Percentiles rank a stretch among this genome's conserved stretches.
Conservation (phyloP, 1,284 basidiomycete species). For the Rugosomyces carneus region DNA sequence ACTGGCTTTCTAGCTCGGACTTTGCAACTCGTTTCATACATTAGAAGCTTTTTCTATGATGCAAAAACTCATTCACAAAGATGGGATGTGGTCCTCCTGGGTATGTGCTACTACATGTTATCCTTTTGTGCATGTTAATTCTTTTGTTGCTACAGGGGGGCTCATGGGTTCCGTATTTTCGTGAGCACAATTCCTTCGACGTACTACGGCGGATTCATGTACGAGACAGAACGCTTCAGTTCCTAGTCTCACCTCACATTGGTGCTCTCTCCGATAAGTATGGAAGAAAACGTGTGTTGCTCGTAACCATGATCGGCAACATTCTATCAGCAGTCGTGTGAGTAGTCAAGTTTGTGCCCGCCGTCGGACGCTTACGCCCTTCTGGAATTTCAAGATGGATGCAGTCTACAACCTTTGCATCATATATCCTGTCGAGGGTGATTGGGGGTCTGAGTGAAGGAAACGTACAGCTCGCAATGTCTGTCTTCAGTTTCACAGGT, state of each 20-base stretch:
- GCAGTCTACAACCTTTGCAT: slow-evolving; percentile 77
- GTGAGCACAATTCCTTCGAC: slow-evolving; percentile 38
- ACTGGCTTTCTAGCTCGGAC: slow-evolving; percentile 68
- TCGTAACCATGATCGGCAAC: slow-evolving; percentile 88
- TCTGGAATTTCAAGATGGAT: slow-evolving; percentile 61
- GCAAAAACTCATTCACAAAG: slow-evolving; percentile 55
- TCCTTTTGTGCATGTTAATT: slow-evolving; percentile 2
- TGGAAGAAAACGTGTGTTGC: slow-evolving; percentile 75
- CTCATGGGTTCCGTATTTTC: slow-evolving; percentile 88
- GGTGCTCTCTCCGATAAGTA: slow-evolving; percentile 80
- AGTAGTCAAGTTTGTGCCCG: slow-evolving; percentile 23
- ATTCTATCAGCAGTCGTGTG: slow-evolving; percentile 78
- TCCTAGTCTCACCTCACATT: slow-evolving; percentile 78
- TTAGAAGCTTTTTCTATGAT: slow-evolving; percentile 59
- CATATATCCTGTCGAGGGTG: slow-evolving; percentile 83
- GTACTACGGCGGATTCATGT: background rate
- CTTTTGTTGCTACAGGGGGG: slow-evolving; percentile 44
- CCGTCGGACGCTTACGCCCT: background rate
- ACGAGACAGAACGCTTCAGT: slow-evolving; percentile 69
- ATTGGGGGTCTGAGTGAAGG: slow-evolving; percentile 89
- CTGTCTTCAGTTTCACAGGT: slow-evolving; percentile 21
- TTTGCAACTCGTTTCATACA: slow-evolving; percentile 53
- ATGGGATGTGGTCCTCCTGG: slow-evolving; percentile 84
- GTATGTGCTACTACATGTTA: slow-evolving; percentile 26
- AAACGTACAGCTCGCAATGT: slow-evolving; percentile 80